Evolutionary conservation across 257 asterid species (phyloP), one percentile per base, ranked within the genome.

Genomic region (Datura wrightii): DNA sequence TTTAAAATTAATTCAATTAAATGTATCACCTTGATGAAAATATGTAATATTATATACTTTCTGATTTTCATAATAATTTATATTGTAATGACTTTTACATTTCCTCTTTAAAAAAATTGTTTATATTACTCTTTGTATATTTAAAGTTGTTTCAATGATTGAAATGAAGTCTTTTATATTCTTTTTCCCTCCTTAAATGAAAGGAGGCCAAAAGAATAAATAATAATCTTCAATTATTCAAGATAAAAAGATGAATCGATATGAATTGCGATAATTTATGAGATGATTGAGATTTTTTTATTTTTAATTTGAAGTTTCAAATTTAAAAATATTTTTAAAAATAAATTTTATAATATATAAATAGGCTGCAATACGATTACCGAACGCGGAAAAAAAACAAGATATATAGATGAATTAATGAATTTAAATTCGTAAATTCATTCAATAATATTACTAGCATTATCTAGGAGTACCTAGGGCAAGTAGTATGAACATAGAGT

Each of bases 401-500:
- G 8, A 63, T 11, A 31, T 10, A 24, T 31, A 11, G 31, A 63
- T 63, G 71, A 31, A 31, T 31, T 63, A 63, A 63, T 31, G 70
- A 62, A 18, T 63, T n/a, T 14, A 54, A 54, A 54, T 52, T 10
- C 55, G 0, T 60, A 60, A 60, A 60, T 63, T 31, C 70, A 63
- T 2, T 63, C 34, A 8, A 63, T 63, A 31, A 63, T 44, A 41
- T n/a, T 72, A 46, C 72, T 34, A 46, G 41, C 80, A 72, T 5
- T 18, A 70, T 42, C 18, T 71, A 19, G 36, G 39, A 19, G 58
- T n/a, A n/a, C n/a, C n/a, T 72, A n/a, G 58, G 58, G 53, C 55
- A n/a, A n/a, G 19, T 44, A 5, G 80, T 48, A 74, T 74, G 80
- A 74, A 74, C 59, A 46, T 76, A 76, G 62, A 8, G 46, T 76